Conservation (phyloP, 2,329 filamentous ascomycete species). For the Talaromyces sp. region DNA sequence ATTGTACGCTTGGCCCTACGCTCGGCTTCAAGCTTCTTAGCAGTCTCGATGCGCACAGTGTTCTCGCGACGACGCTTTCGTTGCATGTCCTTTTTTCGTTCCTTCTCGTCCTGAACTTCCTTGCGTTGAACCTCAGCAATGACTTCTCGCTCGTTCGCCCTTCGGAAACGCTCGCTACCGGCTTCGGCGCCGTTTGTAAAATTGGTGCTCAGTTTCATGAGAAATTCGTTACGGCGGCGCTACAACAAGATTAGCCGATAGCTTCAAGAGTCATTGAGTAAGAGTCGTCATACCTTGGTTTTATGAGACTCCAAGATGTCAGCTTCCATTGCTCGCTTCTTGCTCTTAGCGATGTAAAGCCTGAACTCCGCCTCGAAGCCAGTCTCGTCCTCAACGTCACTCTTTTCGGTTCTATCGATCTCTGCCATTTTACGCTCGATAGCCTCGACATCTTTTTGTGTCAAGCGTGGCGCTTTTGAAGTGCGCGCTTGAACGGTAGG, state of each 20-base stretch:
- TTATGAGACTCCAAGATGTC: slow-evolving; percentile 60
- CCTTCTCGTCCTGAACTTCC: slow-evolving; percentile 90
- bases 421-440: slow-evolving; percentile 63
- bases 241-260: slow-evolving; percentile 29
- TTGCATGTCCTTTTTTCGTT: slow-evolving; percentile 99
- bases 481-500: slow-evolving; percentile 25
- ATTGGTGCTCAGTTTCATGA: slow-evolving; percentile 55
- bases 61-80: slow-evolving; percentile 93
- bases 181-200: slow-evolving; percentile 65
- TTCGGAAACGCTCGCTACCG: slow-evolving; percentile 72
- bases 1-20: slow-evolving; percentile 72
- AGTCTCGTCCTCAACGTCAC: slow-evolving; percentile 52
- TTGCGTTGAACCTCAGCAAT: slow-evolving; percentile 83
- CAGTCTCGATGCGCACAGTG: slow-evolving; percentile 80
- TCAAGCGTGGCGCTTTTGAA: slow-evolving; percentile 54
- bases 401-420: slow-evolving; percentile 55
- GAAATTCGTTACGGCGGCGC: slow-evolving; percentile 57
- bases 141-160: slow-evolving; percentile 73
- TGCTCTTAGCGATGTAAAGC: slow-evolving; percentile 52
- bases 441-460: slow-evolving; percentile 62
- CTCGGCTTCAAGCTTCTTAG: slow-evolving; percentile 77
- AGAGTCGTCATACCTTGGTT: slow-evolving; percentile 56
- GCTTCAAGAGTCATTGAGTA: background rate
- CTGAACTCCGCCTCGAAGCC: slow-evolving; percentile 51
- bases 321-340: slow-evolving; percentile 67